Conservation (phyloP, 176 grass and related monocot genomes). For the Rhynchospora pubera region DNA sequence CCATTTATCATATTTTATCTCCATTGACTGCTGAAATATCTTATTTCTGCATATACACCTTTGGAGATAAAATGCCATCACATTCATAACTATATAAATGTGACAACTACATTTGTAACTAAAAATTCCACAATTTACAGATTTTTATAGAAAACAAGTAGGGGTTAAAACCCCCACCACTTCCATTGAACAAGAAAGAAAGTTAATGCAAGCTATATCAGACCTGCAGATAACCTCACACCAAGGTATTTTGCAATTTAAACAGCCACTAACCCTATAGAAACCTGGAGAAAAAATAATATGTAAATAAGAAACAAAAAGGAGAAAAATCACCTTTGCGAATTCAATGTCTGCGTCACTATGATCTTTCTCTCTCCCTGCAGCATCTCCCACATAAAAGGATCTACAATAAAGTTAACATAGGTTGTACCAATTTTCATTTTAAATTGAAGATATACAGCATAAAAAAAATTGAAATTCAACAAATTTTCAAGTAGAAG, state of each 20-base stretch:
- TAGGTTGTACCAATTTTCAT: background rate
- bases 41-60: background rate
- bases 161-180: too few species aligned
- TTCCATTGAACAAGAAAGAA: too few species aligned
- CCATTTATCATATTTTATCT: background rate
- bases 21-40: background rate
- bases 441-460: background rate
- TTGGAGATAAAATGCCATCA: background rate
- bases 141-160: too few species aligned
- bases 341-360: constrained; percentile 77
- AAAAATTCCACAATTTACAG: too few species aligned
- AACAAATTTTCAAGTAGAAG: background rate
- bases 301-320: background rate
- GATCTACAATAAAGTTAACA: constrained; percentile 49
- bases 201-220: too few species aligned
- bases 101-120: background rate
- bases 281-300: too few species aligned
- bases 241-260: too few species aligned
- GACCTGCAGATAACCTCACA: too few species aligned
- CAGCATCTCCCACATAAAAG: constrained; percentile 94
- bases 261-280: too few species aligned
- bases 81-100: background rate
- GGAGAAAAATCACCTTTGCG: constrained; percentile 49
- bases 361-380: constrained; percentile 70
- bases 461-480: background rate